Evolutionary conservation across 192 early-diverging fungal species (phyloP).

Genomic region (Phycomyces nitens): DNA sequence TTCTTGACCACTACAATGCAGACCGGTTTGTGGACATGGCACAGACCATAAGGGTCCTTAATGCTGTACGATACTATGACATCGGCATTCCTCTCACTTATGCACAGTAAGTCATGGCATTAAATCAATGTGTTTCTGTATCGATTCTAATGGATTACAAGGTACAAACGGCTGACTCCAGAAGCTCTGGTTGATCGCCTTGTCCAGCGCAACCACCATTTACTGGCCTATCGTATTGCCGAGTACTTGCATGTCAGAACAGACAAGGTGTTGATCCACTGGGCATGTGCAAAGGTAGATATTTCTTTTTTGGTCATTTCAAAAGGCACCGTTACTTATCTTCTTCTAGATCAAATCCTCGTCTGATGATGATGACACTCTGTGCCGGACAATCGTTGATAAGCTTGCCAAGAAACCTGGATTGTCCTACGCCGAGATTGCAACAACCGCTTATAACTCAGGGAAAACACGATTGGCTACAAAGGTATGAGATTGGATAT

Average conservation of each 20-base stretch:
- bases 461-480: slow-evolving; percentile 85
- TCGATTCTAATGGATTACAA: slow-evolving; percentile 24
- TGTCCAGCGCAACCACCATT: slow-evolving; percentile 76
- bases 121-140: no score
- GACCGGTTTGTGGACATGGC: slow-evolving; percentile 88
- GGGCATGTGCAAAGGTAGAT: slow-evolving; percentile 91
- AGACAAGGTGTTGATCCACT: slow-evolving; percentile 86
- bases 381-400: slow-evolving; percentile 75
- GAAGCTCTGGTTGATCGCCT: slow-evolving; percentile 83
- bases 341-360: slow-evolving; percentile 67
- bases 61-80: slow-evolving; percentile 77
- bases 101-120: slow-evolving; percentile 59
- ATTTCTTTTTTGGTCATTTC: not conserved
- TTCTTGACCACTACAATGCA: slow-evolving; percentile 81
- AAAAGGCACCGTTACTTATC: slow-evolving; percentile 5
- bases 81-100: slow-evolving; percentile 91
- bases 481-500: slow-evolving; percentile 37
- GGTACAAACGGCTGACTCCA: slow-evolving; percentile 69
- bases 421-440: slow-evolving; percentile 89
- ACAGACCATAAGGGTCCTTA: slow-evolving; percentile 81
- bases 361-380: slow-evolving; percentile 82
- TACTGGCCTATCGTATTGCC: slow-evolving; percentile 83
- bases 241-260: slow-evolving; percentile 76
- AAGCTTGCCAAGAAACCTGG: slow-evolving; percentile 69
- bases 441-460: slow-evolving; percentile 80